Conservation (phyloP, 2,329 filamentous ascomycete species). For the Cercospora canescens region DNA sequence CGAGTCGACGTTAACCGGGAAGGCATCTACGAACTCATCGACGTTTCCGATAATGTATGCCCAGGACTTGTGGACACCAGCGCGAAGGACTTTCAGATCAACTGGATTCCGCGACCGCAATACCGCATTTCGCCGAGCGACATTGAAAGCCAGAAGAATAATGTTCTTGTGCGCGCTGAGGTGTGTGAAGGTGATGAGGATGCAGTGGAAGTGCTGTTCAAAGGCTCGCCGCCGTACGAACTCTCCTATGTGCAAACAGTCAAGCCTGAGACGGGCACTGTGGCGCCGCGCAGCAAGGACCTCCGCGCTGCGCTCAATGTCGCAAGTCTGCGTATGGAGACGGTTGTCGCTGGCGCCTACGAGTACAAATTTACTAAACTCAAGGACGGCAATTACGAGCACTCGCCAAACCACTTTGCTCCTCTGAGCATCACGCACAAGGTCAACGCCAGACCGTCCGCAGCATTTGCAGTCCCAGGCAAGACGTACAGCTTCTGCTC, state of each 20-base stretch:
- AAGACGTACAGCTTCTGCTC: constrained; percentile 96
- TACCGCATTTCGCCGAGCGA: constrained; percentile 63
- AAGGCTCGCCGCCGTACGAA: constrained; percentile 77
- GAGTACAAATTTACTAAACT: constrained; percentile 83
- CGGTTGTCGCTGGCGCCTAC: constrained; percentile 76
- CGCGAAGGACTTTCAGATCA: constrained; percentile 74
- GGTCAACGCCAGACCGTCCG: constrained; percentile 80
- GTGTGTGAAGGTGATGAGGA: constrained; percentile 96
- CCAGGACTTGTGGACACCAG: constrained; percentile 75
- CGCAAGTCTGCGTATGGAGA: constrained; percentile 83
- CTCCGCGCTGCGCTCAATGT: constrained; percentile 76
- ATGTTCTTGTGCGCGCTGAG: constrained; percentile 69
- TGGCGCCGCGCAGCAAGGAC: constrained; percentile 63
- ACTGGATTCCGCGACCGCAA: constrained; percentile 80
- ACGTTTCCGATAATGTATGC: constrained; percentile 77
- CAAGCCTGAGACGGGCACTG: constrained; percentile 66
- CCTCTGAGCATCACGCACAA: constrained; percentile 75
- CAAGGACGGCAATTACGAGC: constrained; percentile 82
- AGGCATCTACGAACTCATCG: constrained; percentile 78
- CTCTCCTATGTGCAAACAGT: constrained; percentile 79
- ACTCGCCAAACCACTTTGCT: constrained; percentile 64
- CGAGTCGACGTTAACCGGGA: constrained; percentile 28
- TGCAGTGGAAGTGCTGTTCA: constrained; percentile 76
- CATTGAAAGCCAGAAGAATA: constrained; percentile 55
- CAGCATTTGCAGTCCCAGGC: constrained; percentile 78